Conservation (phyloP, 2,329 filamentous ascomycete species). For the Zasmidium citrigriseum region DNA sequence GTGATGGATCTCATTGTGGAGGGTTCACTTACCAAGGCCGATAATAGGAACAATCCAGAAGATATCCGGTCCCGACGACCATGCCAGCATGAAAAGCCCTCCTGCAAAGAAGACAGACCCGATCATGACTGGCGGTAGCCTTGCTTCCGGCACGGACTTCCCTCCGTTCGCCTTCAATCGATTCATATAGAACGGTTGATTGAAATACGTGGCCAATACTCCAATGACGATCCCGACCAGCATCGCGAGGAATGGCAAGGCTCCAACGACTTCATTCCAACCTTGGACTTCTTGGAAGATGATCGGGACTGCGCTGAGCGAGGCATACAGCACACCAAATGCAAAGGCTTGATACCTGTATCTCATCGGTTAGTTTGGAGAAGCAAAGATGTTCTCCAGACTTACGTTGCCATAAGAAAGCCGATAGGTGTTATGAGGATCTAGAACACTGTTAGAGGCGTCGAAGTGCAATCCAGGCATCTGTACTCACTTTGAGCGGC, state of each 20-base stretch:
- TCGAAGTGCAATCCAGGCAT: not conserved
- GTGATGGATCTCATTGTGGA: not conserved
- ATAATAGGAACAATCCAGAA: constrained; percentile 43
- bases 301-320: constrained; percentile 47
- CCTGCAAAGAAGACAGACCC: constrained; percentile 42
- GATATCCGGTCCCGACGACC: constrained; percentile 37
- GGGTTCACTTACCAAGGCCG: constrained; percentile 28
- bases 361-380: too few species aligned
- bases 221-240: constrained; percentile 43
- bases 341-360: constrained; percentile 33
- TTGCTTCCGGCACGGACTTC: constrained; percentile 31
- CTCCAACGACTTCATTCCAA: constrained; percentile 42
- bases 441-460: not conserved
- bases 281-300: constrained; percentile 44
- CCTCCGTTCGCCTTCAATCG: constrained; percentile 34
- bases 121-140: constrained; percentile 44
- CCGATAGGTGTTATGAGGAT: not conserved
- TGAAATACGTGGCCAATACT: constrained; percentile 39
- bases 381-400: too few species aligned
- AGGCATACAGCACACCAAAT: constrained; percentile 47
- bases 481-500: constrained; percentile 31
- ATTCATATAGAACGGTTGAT: constrained; percentile 46
- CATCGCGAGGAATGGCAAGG: constrained; percentile 47
- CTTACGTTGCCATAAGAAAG: not conserved
- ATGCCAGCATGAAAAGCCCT: constrained; percentile 48